A percentile compares a stretch with the other conserved stretches of the same genome.
Evolutionary conservation across 2,329 filamentous ascomycete species (phyloP).

Genomic region (Phialocephala sp.): DNA sequence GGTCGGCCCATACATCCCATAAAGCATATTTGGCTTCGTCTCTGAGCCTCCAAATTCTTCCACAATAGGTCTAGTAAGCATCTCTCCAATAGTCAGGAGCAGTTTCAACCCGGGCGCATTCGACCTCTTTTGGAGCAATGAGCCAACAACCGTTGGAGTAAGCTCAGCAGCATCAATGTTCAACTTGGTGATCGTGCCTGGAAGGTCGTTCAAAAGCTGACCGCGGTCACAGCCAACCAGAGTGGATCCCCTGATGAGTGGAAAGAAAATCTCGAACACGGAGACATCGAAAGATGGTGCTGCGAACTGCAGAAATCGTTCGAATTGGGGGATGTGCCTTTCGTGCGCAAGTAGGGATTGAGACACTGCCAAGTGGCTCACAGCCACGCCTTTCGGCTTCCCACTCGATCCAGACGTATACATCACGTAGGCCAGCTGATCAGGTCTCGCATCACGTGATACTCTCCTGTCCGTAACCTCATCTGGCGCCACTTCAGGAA

Average conservation of each 20-base stretch:
- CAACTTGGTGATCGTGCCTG: slow-evolving; percentile 66
- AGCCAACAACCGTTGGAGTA: slow-evolving; percentile 85
- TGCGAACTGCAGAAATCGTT: slow-evolving; percentile 87
- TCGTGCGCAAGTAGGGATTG: slow-evolving; percentile 86
- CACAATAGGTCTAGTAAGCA: slow-evolving; percentile 80
- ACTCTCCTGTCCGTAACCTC: too few species aligned
- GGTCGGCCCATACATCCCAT: slow-evolving; percentile 94
- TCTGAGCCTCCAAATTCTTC: slow-evolving; percentile 72
- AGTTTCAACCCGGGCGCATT: slow-evolving; percentile 72
- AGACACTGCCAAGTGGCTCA: slow-evolving; percentile 80
- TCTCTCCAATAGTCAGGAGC: slow-evolving; percentile 89
- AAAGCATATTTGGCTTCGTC: slow-evolving; percentile 65
- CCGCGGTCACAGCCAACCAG: slow-evolving; percentile 73
- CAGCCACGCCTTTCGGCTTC: slow-evolving; percentile 82
- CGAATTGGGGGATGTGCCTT: slow-evolving; percentile 75
- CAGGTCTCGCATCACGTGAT: slow-evolving; percentile 25
- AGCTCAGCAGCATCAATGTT: slow-evolving; percentile 84
- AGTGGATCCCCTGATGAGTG: slow-evolving; percentile 74
- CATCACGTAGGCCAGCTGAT: slow-evolving; percentile 80
- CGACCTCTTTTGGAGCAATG: slow-evolving; percentile 70
- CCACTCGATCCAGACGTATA: slow-evolving; percentile 94
- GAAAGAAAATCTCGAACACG: slow-evolving; percentile 94
- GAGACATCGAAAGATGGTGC: slow-evolving; percentile 94
- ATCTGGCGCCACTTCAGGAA: slow-evolving; percentile 29
- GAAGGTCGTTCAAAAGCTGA: slow-evolving; percentile 76